Evolutionary conservation across 305 asterid species (phyloP).

Genomic region (Solanum aculeatissimum): DNA sequence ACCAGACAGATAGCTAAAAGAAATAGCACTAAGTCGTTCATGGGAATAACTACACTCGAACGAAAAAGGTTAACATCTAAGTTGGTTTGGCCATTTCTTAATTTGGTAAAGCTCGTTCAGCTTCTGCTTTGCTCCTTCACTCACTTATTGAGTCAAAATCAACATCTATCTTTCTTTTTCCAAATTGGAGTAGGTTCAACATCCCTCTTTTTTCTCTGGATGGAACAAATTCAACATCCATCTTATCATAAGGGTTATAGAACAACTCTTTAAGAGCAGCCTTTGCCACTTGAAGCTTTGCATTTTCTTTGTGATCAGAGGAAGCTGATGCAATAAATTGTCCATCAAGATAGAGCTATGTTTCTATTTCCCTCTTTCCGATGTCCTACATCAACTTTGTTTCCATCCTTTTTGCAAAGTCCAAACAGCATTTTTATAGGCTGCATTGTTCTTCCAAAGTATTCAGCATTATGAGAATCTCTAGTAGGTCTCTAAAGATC

Average conservation of each 20-base stretch:
- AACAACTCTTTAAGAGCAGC: conserved; percentile 42
- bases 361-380: conserved; percentile 24
- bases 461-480: conserved; percentile 50
- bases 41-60: neutral
- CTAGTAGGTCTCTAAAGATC: conserved; percentile 18
- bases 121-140: conserved; percentile 57
- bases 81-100: conserved; percentile 64
- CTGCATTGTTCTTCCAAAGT: conserved; percentile 45
- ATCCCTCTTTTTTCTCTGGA: neutral
- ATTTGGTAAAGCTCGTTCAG: conserved; percentile 52
- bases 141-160: conserved; percentile 31
- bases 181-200: neutral
- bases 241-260: neutral
- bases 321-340: conserved; percentile 41
- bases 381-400: conserved; percentile 33
- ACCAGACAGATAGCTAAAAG: neutral
- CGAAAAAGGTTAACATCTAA: conserved; percentile 34
- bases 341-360: conserved; percentile 58
- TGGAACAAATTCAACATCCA: conserved; percentile 6
- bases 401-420: conserved; percentile 57
- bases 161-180: neutral
- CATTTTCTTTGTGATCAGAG: conserved; percentile 55
- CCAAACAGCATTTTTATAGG: conserved; percentile 60
- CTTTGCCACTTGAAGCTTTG: conserved; percentile 70
- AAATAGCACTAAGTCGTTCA: neutral